Evolutionary conservation across 2,329 filamentous ascomycete genomes (phyloP).

Genomic region (Fusarium sarcochroum): DNA sequence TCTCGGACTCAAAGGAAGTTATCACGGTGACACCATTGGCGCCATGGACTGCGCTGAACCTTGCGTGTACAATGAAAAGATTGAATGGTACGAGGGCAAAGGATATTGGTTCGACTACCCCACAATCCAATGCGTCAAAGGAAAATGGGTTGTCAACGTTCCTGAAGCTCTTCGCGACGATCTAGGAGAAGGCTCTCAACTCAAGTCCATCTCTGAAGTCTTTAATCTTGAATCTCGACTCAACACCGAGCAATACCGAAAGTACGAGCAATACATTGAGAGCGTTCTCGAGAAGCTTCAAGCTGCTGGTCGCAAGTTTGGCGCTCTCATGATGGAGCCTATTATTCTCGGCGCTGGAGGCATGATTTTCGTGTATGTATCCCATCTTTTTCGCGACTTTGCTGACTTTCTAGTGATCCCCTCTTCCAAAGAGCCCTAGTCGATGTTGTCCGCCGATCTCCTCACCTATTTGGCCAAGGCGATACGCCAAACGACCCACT

Average conservation of each 20-base stretch:
- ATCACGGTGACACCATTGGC: conserved; percentile 90
- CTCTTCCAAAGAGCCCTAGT: conserved; percentile 83
- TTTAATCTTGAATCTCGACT: conserved; percentile 71
- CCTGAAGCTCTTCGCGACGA: conserved; percentile 63
- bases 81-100: conserved; percentile 86
- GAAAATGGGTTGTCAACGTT: conserved; percentile 75
- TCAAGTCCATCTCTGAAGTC: conserved; percentile 66
- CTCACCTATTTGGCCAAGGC: conserved; percentile 65
- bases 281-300: conserved; percentile 66
- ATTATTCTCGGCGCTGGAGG: conserved; percentile 85
- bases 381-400: background rate
- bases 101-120: conserved; percentile 89
- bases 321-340: conserved; percentile 84
- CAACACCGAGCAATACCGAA: conserved; percentile 58
- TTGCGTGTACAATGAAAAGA: conserved; percentile 82
- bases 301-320: conserved; percentile 75
- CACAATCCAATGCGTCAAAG: conserved; percentile 74
- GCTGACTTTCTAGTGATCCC: conserved; percentile 71
- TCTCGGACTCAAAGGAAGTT: conserved; percentile 82
- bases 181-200: conserved; percentile 60
- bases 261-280: conserved; percentile 73
- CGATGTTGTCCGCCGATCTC: conserved; percentile 72
- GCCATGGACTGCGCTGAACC: conserved; percentile 90
- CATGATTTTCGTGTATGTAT: conserved; percentile 81
- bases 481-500: conserved; percentile 36